phyloP scores from a whole-genome alignment of 2,329 filamentous ascomycete species.

The Talaromyces sp. region DNA sequence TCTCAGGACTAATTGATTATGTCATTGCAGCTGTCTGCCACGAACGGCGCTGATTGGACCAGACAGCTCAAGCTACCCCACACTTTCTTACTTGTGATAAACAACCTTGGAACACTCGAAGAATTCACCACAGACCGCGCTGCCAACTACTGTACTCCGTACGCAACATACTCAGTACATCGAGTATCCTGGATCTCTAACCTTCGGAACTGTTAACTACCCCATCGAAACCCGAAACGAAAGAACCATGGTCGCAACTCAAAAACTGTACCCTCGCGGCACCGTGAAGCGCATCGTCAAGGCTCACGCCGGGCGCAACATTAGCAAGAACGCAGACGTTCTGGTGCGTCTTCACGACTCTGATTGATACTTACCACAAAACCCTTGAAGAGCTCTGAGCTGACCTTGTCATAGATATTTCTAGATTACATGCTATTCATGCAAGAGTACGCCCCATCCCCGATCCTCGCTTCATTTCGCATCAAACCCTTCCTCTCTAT shows the following conservation, averaged over 20 bases:
- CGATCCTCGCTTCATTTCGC: background rate
- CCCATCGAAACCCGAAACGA: background rate
- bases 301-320: conserved; percentile 74
- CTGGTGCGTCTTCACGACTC: conserved; percentile 55
- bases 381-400: too few relatives aligned
- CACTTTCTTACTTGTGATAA: background rate
- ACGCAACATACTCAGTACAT: background rate
- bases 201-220: background rate
- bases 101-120: background rate
- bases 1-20: background rate
- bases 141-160: background rate
- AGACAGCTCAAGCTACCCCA: background rate
- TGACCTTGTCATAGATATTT: conserved; percentile 57
- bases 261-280: conserved; percentile 77
- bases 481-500: background rate
- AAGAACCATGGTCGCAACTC: conserved; percentile 59
- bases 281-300: conserved; percentile 89
- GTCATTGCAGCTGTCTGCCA: background rate
- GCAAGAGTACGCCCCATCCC: conserved; percentile 52
- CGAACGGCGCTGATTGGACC: background rate
- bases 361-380: background rate
- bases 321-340: conserved; percentile 84
- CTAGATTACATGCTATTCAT: conserved; percentile 83
- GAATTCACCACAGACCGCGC: background rate
- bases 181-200: background rate